Base-by-base conservation (phyloP, 1,139 yeast genomes). In the Pichia cactophila region DNA sequence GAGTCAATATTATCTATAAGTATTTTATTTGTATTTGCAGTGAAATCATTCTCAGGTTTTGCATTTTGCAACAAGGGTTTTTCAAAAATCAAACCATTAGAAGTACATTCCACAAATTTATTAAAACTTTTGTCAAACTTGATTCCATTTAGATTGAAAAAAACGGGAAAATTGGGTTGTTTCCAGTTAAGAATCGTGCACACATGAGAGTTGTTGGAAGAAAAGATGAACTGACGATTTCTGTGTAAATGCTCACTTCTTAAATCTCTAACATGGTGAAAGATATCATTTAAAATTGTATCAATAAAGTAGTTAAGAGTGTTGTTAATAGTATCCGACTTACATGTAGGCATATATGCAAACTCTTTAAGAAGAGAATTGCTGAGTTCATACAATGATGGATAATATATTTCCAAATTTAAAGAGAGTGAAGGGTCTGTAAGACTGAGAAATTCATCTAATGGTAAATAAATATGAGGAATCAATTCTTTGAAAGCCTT, bases 101-200 rank as follows among this genome's bases (percentile, higher is more conserved):
- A 68, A 2, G 73, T 64, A 39, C 65, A 63, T 42, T 63, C 57
- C 16, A 56, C 63, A 54, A 72, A 73, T 45, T 56, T 54, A 43
- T 69, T 61, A 36, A 55, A 49, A 41, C 50, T 54, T 31, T 56
- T 50, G 40, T 64, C 61, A 62, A 66, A 78, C 35, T 71, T 71
- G 37, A 83, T 71, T 12, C 88, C 87, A 59, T 80, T 83, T 78
- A 90, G 80, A 47, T 83, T 79, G 67, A 86, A 85, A 58, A 92
- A 83, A 1, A 92, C 97, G 0, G 98, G 97, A 68, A 86, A 92
- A 66, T 90, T 92, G 5, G 98, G 98, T 68, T 92, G 98, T 67
- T 92, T 92, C 98, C 98, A 92, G 66, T 92, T 92, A 58, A 92
- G 72, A 45, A 88, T 86, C 20, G 96, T 88, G 67, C 98, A 92